Base-by-base conservation (phyloP, 2,329 filamentous ascomycete species). In the Venturia pyrina region DNA sequence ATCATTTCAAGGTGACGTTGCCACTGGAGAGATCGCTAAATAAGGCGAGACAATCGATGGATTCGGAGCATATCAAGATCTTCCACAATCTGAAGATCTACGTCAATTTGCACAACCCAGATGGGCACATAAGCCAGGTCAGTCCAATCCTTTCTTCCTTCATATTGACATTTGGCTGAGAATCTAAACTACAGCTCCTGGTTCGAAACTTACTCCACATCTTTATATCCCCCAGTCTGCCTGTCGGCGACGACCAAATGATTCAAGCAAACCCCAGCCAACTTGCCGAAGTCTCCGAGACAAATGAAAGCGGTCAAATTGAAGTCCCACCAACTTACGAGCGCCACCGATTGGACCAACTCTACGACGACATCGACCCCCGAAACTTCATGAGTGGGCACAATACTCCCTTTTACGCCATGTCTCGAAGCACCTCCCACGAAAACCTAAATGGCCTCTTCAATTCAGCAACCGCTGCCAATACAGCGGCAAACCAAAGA, bases 141-240 rank as follows among this genome's bases (percentile, higher is more conserved):
- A 37, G 62, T 64, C 17, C 46, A 40, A n/a, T n/a, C 8, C 6
- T 37, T 53, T 7, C 19, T 37, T 21, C 28, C n/a, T 19, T 24
- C 19, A n/a, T 43, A 62, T 32, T 62, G 21, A 17, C 40, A 28
- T 21, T 56, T 44, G 13, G 53, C 53, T 59, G n/a, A 59, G 17
- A 21, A n/a, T n/a, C 8, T 2, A 1, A 28, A 28, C 4, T 15
- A 43, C 69, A 90, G 87, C 85, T 97, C 64, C 89, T 93, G 64
- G 93, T 93, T 60, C 95, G 92, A 53, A 85, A 98, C 41, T 93
- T 95, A 1, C 85, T 98, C 19, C 91, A 91, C 65, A 88, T 99
- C 48, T 97, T 96, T 78, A 97, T 98, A 70, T 99, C 95, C 5
- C 93, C 95, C 0, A 95, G 95, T 73, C 87, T 96, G 71, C 89